Evolutionary conservation across 345 rosid genomes (phyloP), one percentile per base, ranked within the genome.

Genomic region (Rhizophora mangle): DNA sequence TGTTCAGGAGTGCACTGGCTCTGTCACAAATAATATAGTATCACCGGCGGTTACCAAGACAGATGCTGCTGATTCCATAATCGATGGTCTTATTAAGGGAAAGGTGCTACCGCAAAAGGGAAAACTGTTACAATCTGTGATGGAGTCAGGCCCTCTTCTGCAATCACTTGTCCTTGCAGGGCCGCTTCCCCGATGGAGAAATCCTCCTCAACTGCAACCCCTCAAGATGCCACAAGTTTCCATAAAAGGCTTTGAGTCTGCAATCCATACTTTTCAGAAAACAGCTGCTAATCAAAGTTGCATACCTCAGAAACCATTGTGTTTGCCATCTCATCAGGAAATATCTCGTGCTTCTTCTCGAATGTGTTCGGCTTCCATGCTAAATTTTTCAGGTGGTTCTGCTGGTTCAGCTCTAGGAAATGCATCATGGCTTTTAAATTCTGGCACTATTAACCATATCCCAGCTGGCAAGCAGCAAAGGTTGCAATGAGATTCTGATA

Each of bases 181-280:
- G 26, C 98, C 91, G 0, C 89, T 96, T 57, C 99, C 99, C 15
- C 77, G 72, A 74, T 96, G 99, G 98, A 80, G 96, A 66, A 92
- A 96, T 52, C 99, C 98, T n/a, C 99, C 99, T 22, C 90, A 96
- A 37, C 24, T 83, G 65, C 86, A 87, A 20, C 49, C 84, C 1
- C 79, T 90, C 70, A 86, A 82, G 73, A 82, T 85, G 60, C 96
- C 90, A 0, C 81, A 83, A 2, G 79, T 87, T 74, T 78, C 87
- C 2, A 79, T 82, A 56, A 77, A 79, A 31, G 76, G 70, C 4
- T 66, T 62, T 64, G 79, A 74, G 39, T 32, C 69, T 63, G 39
- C 65, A 32, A 64, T n/a, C 46, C 22, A 4, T 43, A 43, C 56
- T 26, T 20, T 15, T 62, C 70, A 62, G 47, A 83, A 67, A 39